Conservation (phyloP, 768 basidiomycete species). For the Chlorophyllum brunneum region DNA sequence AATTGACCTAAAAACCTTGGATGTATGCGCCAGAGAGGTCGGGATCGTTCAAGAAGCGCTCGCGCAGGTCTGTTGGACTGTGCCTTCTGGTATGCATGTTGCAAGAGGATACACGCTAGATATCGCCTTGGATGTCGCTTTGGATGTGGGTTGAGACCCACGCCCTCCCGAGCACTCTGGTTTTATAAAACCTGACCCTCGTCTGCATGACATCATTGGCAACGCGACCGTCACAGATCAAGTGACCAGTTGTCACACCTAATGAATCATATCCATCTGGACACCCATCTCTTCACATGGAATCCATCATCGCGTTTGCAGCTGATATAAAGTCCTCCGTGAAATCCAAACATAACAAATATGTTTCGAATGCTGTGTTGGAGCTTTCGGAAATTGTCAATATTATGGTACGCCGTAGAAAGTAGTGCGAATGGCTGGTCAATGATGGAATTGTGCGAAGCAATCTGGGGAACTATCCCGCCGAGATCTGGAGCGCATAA, state of each 20-base stretch:
- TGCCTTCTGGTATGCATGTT: not conserved
- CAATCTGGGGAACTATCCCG: not conserved
- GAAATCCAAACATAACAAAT: not conserved
- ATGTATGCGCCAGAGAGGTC: conserved; percentile 4
- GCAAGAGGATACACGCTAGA: not conserved
- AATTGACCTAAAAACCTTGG: not conserved
- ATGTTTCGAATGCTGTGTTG: not conserved
- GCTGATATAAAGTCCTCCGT: not conserved
- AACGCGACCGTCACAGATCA: conserved; percentile 9
- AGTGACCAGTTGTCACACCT: not conserved
- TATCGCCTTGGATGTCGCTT: not conserved
- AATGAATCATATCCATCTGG: not conserved
- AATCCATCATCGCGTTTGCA: conserved; percentile 1
- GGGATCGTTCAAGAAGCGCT: not conserved
- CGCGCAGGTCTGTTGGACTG: not conserved
- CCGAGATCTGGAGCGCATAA: not conserved
- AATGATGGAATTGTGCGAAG: conserved; percentile 1
- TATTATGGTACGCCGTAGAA: not conserved
- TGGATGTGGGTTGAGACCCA: not conserved
- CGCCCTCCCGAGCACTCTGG: too few species aligned
- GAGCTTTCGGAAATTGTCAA: not conserved
- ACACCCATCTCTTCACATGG: not conserved
- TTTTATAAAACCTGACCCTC: too few species aligned
- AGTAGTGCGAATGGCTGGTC: not conserved
- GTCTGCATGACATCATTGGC: not conserved